phyloP scores from a whole-genome alignment of 208 protist genomes.

The Leishmania braziliensis region DNA sequence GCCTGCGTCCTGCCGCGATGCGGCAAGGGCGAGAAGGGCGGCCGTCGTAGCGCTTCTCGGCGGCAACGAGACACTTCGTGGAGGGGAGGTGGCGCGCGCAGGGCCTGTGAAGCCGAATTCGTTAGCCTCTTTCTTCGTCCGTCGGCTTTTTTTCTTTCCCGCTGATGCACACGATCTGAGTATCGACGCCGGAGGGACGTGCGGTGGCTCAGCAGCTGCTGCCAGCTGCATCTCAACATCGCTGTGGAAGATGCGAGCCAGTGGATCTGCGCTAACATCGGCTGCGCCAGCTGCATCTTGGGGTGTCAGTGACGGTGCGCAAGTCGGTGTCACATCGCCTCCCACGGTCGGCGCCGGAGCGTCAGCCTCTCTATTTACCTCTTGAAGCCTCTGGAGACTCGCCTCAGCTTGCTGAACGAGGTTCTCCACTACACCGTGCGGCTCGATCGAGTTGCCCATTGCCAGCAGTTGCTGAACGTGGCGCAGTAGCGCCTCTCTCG shows the following conservation, averaged over 20 bases:
- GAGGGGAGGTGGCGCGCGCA: background rate
- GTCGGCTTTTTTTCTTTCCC: background rate
- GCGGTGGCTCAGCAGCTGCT: constrained; percentile 3
- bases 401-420: constrained; percentile 26
- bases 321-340: background rate
- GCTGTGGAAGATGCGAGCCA: constrained; percentile 20
- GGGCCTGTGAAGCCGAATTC: background rate
- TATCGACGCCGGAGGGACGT: background rate
- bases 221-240: constrained; percentile 29
- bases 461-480: constrained; percentile 19
- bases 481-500: constrained; percentile 26
- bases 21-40: constrained; percentile 14
- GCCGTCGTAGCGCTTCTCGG: constrained; percentile 6
- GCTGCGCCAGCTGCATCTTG: background rate
- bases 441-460: constrained; percentile 13
- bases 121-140: background rate
- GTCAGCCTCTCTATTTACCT: background rate
- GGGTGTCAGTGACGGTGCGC: background rate
- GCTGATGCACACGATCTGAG: background rate
- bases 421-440: constrained; percentile 1
- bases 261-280: background rate
- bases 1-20: constrained; percentile 12
- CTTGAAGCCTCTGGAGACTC: constrained; percentile 5
- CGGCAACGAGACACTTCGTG: background rate
- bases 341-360: background rate